Evolutionary conservation across 2,329 filamentous ascomycete species (phyloP), one percentile per base, ranked within the genome.

Genomic region (Arachnomyces sp.): DNA sequence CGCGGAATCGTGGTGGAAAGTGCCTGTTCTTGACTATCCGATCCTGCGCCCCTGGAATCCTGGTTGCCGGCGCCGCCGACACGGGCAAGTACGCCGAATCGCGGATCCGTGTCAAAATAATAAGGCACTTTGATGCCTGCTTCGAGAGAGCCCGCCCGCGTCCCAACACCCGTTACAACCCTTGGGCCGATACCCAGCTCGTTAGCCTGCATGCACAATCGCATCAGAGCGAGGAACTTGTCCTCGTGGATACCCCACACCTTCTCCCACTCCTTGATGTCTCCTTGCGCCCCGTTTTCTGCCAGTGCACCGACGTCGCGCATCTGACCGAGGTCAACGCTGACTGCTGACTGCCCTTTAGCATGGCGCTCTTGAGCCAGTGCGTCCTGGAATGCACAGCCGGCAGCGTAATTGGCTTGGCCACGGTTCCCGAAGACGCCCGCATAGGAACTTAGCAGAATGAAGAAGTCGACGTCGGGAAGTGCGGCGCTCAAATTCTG

Each of bases 261-360:
- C 31, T 38, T 37, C n/a, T n/a, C n/a, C 38, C 38, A 40, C 12
- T 40, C 33, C 17, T 35, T 37, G 13, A 35, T 2, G 16, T 40
- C 17, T 38, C 36, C 31, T 18, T 38, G 36, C 15, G 18, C 14
- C 14, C 17, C 30, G 7, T 40, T 46, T 17, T 49, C 43, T 9
- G 46, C 44, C 3, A 55, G 33, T 17, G 46, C 36, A 7, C 53
- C 54, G 1, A 43, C 42, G 32, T 57, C 52, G 0, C 43, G 49
- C 3, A 64, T 51, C 15, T 48, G 52, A 4, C 57, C 59, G 2
- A 64, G 43, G 38, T 63, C 58, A 12, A 65, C 44, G 1, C 53
- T 52, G 0, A 52, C 43, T 2, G 53, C 55, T 1, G 51, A 45
- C 18, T 60, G 45, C 3, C 40, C 34, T 7, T 38, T 36, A 4